Evolutionary conservation across 1,284 basidiomycete species (phyloP), one percentile per base, ranked within the genome.

Genomic region (Puccinia novopanici): DNA sequence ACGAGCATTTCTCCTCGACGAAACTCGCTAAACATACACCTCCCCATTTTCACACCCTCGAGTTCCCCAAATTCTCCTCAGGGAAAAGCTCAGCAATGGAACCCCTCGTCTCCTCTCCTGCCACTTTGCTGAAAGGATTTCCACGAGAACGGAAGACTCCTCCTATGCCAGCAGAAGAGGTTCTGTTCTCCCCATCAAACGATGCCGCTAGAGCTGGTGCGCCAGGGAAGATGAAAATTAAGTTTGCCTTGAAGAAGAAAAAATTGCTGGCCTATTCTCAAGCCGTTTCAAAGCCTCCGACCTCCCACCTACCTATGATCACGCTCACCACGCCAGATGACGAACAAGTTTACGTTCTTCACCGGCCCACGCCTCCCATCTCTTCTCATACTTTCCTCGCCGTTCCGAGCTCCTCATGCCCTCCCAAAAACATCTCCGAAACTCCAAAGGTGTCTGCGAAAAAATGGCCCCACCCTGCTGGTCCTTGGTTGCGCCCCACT

Each of bases 391-490:
- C 19, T 2, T 54, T 52, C 30, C 57, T 75, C n/a, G 37, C 73
- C 8, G 73, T 75, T 48, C 73, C 73, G 6, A 75, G 37, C 24
- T 54, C n/a, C 40, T 48, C 48, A 50, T 17, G 34, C 59, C 9
- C 63, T 4, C 3, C 17, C 15, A 30, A 9, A 45, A 42, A 45
- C 42, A 67, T 27, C n/a, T 45, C 37, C 17, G 63, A 48, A 67
- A 17, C 30, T 67, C 42, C 37, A 6, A 67, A 45, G n/a, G 37
- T 67, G 0, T 37, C n/a, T 1, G 68, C 68, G 13, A 59, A 63
- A 19, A 63, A 63, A n/a, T 75, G 57, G 54, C 73, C 73, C 15
- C 73, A 75, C 42, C 73, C 73, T 5, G 73, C 73, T 10, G 73
- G 73, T 27, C 73, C 73, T 19, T 75, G 73, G 73, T 42, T 75